Percentiles rank a stretch among this genome's conserved stretches.
Conservation (phyloP, 2,329 filamentous ascomycete genomes). For the Blumeria hordei region DNA sequence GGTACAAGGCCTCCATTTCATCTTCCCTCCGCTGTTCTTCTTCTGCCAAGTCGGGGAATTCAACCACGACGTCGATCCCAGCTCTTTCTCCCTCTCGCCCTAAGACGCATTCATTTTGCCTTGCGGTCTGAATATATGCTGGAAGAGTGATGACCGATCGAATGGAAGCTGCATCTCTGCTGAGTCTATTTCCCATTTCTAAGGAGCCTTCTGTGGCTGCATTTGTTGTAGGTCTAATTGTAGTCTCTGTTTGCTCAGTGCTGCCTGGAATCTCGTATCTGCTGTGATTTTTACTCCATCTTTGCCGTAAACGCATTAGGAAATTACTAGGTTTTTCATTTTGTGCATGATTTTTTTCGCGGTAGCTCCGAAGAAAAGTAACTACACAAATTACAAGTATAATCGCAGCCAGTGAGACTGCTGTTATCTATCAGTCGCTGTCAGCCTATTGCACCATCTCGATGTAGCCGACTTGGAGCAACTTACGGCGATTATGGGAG, state of each 20-base stretch:
- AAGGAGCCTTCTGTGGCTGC: slow-evolving; percentile 2
- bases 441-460: not conserved
- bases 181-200: slow-evolving; percentile 1
- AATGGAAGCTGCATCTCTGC: slow-evolving; percentile 49
- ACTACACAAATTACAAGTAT: slow-evolving; percentile 7
- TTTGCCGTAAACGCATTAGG: slow-evolving; percentile 26
- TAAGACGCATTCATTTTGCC: slow-evolving; percentile 57
- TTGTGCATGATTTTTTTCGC: slow-evolving; percentile 21
- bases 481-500: not conserved
- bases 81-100: slow-evolving; percentile 76
- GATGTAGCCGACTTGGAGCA: not conserved
- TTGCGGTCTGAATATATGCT: slow-evolving; percentile 49
- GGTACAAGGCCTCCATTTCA: slow-evolving; percentile 83
- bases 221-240: slow-evolving; percentile 4
- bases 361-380: slow-evolving; percentile 17
- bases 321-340: slow-evolving; percentile 25
- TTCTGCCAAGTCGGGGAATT: slow-evolving; percentile 57
- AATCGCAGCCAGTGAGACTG: slow-evolving; percentile 5
- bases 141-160: slow-evolving; percentile 90
- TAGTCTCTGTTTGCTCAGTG: slow-evolving; percentile 18
- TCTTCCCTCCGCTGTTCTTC: slow-evolving; percentile 60
- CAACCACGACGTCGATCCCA: slow-evolving; percentile 75
- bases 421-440: slow-evolving; percentile 2
- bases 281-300: slow-evolving; percentile 19
- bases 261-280: slow-evolving; percentile 10